Percentiles rank a stretch among this genome's conserved stretches.
phyloP scores from a whole-genome alignment of 768 basidiomycete species.

The Mycena capillaripes region DNA sequence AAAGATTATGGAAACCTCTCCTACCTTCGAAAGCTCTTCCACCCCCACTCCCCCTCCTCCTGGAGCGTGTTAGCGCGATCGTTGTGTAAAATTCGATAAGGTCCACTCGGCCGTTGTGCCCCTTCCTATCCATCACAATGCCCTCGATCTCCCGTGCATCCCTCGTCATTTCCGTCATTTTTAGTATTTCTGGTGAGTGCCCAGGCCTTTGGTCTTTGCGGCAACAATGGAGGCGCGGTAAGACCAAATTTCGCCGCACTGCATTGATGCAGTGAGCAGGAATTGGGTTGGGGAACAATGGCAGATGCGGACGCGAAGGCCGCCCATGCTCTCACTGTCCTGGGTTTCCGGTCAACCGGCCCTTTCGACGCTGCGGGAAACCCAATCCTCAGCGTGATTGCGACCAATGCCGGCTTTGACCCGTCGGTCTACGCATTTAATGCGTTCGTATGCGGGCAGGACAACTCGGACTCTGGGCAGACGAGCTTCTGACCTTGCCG shows the following conservation, averaged over 20 bases:
- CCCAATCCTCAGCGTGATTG: constrained; percentile 6
- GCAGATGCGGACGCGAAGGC: neutral
- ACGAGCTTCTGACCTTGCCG: constrained; percentile 85
- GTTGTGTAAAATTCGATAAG: too few species aligned
- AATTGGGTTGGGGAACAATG: neutral
- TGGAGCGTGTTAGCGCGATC: too few species aligned
- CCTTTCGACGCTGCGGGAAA: constrained; percentile 10
- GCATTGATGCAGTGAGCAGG: neutral
- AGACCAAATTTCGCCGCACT: neutral
- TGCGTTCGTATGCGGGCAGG: neutral
- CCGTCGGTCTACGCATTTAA: neutral
- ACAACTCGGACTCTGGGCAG: too few species aligned
- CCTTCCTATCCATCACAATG: too few species aligned
- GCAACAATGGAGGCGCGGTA: constrained; percentile 5
- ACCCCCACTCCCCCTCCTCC: too few species aligned
- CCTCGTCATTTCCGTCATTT: too few species aligned
- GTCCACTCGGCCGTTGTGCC: too few species aligned
- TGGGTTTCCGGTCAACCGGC: neutral
- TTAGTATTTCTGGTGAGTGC: too few species aligned
- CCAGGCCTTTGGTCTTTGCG: neutral
- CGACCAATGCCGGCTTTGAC: neutral
- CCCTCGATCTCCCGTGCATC: too few species aligned
- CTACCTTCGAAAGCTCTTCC: too few species aligned
- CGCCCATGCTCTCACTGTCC: neutral
- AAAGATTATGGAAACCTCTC: too few species aligned